A percentile compares a stretch with the other conserved stretches of the same genome.
These are phyloP conservation scores for Fusarium ambrosium DNA, from an alignment of 2,329 filamentous ascomycete species.

Conservation along the genomic window DNA sequence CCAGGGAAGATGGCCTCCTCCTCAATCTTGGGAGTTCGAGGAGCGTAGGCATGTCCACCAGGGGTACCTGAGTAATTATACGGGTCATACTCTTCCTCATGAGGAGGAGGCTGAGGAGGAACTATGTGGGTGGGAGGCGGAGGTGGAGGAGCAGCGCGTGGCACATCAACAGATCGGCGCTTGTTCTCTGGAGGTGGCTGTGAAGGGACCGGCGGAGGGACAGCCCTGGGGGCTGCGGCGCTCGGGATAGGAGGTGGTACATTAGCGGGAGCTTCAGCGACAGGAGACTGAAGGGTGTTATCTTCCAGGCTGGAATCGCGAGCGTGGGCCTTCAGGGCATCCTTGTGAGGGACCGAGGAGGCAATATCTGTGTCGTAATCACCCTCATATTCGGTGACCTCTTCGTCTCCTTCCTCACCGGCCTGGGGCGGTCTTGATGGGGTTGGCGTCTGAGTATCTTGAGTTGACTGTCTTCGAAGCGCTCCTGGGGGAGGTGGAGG, in stretches of 20 bases:
- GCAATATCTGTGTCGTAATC: conserved; percentile 99
- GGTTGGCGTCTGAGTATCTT: conserved; percentile 63
- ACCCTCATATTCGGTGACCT: conserved; percentile 94
- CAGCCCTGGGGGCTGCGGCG: conserved; percentile 67
- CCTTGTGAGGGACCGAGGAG: conserved; percentile 92
- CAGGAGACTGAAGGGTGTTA: conserved; percentile 71
- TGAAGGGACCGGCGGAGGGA: conserved; percentile 75
- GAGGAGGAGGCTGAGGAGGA: conserved; percentile 64
- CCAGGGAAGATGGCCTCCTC: conserved; percentile 64
- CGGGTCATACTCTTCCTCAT: conserved; percentile 79
- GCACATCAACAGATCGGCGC: conserved; percentile 77
- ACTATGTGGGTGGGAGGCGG: conserved; percentile 71
- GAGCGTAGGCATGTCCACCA: conserved; percentile 49
- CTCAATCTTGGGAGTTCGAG: conserved; percentile 57
- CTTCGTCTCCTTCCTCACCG: conserved; percentile 78
- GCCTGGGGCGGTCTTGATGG: conserved; percentile 59
- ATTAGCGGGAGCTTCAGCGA: conserved; percentile 59
- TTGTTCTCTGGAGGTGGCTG: conserved; percentile 67
- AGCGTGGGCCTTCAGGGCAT: conserved; percentile 86
- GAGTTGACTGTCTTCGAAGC: conserved; percentile 70
- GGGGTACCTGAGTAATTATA: conserved; percentile 65
- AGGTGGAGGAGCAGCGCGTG: conserved; percentile 78
- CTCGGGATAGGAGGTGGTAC: conserved; percentile 70
- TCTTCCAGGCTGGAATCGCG: conserved; percentile 84
- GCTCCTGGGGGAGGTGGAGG: conserved; percentile 74